Evolutionary conservation across 78 protist genomes (phyloP), one percentile per base, ranked within the genome.

Genomic region (Speleostelium caveatum): DNA sequence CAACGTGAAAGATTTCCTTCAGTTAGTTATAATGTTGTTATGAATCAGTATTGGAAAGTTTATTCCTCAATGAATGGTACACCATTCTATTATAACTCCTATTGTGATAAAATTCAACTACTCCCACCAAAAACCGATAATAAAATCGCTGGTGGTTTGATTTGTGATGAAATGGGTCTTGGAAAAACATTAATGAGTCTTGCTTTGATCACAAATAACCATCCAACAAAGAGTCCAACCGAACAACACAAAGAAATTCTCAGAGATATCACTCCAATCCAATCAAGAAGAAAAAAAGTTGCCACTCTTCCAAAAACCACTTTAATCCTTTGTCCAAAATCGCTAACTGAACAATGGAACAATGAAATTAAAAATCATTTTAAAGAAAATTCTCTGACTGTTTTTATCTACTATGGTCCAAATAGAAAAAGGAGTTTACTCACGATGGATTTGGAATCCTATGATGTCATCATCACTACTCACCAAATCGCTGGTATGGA

Each of bases 121-220:
- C 2, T 1, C 1, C 68, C 79, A 32, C 79, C 91, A 56, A 69
- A 42, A 24, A 83, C 45, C 24, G 63, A 56, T 12, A 60, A 67
- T 33, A 83, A 71, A n/a, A 75, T 73, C 10, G 56, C 75, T 2
- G 94, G 86, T 62, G 94, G 94, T 28, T 51, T 74, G n/a, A 32
- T 94, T 1, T 67, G 76, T 71, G 96, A 93, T 60, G 96, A 86
- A 30, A 86, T 86, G 96, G 96, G 96, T 41, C 80, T 93, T 19
- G 96, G 96, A 16, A 93, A 93, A 75, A 86, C 96, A 4, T 68
- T 93, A 7, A 67, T 67, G 78, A 24, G 61, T n/a, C 65, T 93
- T n/a, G 49, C 87, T 14, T 73, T 87, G 36, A 41, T 77, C 0
- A 39, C 73, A 33, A 0, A 66, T 1, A 72, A 86, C 62, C 94